Percentiles rank a stretch among this genome's conserved stretches.
phyloP scores from a whole-genome alignment of 306 rosid genomes.

The Begonia peltatifolia region DNA sequence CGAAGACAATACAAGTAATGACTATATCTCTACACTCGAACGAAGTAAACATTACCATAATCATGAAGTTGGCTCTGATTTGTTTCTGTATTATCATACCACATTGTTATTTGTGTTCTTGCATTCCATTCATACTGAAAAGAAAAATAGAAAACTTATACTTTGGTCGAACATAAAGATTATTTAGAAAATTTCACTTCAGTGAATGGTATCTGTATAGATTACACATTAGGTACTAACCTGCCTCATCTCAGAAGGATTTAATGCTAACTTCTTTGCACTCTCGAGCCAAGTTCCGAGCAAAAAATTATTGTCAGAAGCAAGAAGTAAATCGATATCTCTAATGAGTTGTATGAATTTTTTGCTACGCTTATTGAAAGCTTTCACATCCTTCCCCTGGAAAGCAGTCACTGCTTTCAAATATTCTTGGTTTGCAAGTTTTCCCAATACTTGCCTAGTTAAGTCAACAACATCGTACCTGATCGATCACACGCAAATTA shows the following conservation, averaged over 20 bases:
- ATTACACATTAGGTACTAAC: conserved; percentile 16
- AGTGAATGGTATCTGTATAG: too few species aligned
- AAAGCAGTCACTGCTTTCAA: conserved; percentile 45
- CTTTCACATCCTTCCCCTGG: conserved; percentile 35
- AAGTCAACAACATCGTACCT: conserved; percentile 95
- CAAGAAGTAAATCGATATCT: conserved; percentile 71
- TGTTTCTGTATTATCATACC: conserved; percentile 64
- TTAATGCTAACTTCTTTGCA: conserved; percentile 56
- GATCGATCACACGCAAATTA: conserved; percentile 15
- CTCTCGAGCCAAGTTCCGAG: conserved; percentile 92
- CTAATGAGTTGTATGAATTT: conserved; percentile 56
- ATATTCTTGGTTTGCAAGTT: conserved; percentile 70
- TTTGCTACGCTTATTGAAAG: conserved; percentile 32
- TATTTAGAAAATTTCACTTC: neutral
- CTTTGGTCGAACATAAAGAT: too few species aligned
- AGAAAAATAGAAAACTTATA: neutral
- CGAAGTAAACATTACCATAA: conserved; percentile 43
- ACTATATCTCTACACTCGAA: neutral
- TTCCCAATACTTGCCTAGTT: conserved; percentile 77
- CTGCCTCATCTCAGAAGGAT: conserved; percentile 51
- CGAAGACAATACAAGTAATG: neutral
- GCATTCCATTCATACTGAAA: conserved; percentile 95
- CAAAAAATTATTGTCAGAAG: conserved; percentile 70
- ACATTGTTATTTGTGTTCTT: conserved; percentile 88
- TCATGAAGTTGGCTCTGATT: conserved; percentile 81